Conservation (phyloP, 148 eudicot genomes). For the Chenopodium quinoa region DNA sequence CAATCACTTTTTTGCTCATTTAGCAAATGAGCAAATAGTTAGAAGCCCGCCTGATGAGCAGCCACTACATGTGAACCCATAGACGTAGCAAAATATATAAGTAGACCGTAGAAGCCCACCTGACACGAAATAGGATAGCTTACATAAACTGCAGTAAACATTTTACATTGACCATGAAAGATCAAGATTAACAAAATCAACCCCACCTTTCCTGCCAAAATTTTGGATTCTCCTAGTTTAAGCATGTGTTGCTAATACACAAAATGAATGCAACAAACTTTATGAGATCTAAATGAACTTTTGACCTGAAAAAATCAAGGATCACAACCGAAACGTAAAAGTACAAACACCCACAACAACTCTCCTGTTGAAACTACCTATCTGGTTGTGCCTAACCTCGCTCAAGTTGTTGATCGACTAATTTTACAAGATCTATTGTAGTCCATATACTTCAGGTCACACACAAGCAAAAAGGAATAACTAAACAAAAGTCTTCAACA, state of each 20-base stretch:
- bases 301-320: neutral
- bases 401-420: conserved; percentile 70
- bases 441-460: neutral
- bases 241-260: neutral
- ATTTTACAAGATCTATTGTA: conserved; percentile 22
- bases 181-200: neutral
- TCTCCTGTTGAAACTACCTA: conserved; percentile 29
- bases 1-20: too few species aligned
- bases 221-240: neutral
- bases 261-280: conserved; percentile 13
- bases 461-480: neutral
- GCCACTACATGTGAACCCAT: too few species aligned
- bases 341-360: conserved; percentile 6
- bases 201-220: neutral
- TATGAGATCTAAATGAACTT: conserved; percentile 9
- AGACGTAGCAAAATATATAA: too few species aligned
- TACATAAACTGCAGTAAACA: neutral
- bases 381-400: conserved; percentile 68
- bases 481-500: neutral
- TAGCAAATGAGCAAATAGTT: too few species aligned
- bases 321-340: neutral
- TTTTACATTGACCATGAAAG: too few species aligned
- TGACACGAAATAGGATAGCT: too few species aligned
- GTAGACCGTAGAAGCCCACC: too few species aligned
- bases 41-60: too few species aligned